Base-by-base conservation (phyloP, 2,329 filamentous ascomycete species). In the Xylariales sp. region DNA sequence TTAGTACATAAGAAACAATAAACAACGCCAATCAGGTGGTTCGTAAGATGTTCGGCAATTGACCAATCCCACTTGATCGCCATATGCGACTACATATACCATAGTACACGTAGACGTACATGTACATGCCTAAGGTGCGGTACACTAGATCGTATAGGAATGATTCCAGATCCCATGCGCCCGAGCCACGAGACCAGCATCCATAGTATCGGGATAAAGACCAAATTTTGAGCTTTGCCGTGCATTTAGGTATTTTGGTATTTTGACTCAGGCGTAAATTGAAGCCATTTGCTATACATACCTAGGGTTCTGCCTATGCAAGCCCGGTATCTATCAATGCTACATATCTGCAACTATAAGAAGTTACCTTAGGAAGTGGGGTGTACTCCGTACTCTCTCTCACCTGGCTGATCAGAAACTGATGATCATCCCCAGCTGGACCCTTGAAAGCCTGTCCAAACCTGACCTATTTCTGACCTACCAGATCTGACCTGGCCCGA, bases 21-120 rank as follows among this genome's bases (percentile, higher is more conserved):
- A n/a, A n/a, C 50, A 56, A 48, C 39, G 28, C 63, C 59, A 66
- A 66, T 69, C 67, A 58, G 34, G 48, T 23, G 28, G 18, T 16
- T 36, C 18, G 14, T 18, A 32, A 36, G 39, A 57, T 39, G 43
- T 52, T 49, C 6, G 50, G 57, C 56, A 59, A 70, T 70, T 70
- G 69, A 45, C 69, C 66, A 70, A 70, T 70, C 69, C 56, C 59
- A 59, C 43, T 10, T 14, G 28, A 36, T 34, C 9, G 30, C 3
- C 45, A 52, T 52, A 50, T 52, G 48, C 46, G 9, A 48, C 46
- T 46, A 50, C 23, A 4, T 34, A 56, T 43, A 36, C 36, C 12
- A 23, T 23, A 23, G 23, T 23, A 23, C 23, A 23, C 23, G 23
- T 23, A 23, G 1, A 23, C 23, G 23, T 23, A 23, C 23, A 39